Base-by-base conservation (phyloP, 2,329 filamentous ascomycete species). In the Epichloe amarillans region DNA sequence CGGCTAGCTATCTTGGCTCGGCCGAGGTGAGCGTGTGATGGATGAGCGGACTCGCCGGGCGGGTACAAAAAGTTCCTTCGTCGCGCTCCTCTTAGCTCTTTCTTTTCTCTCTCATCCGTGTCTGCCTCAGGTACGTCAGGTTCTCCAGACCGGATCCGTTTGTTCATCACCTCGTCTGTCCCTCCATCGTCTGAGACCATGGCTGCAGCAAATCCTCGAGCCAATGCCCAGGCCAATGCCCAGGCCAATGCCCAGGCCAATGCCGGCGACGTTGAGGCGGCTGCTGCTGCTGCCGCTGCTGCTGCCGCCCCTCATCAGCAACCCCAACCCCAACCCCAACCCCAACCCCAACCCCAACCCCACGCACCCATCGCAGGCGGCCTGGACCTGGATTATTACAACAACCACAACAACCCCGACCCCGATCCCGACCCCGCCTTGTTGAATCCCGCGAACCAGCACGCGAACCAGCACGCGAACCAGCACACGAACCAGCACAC, bases 371-470 rank as follows among this genome's bases (percentile, higher is more conserved):
- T 45, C 26, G 47, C 48, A 4, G 35, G 53, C 17, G 17, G 17
- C 17, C 17, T 17, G 17, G 17, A 17, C 47, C 42, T 57, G 53
- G 61, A 60, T 39, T n/a, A n/a, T n/a, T n/a, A n/a, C n/a, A n/a
- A n/a, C n/a, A n/a, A n/a, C n/a, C 58, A 61, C 53, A 61, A 60
- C 52, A 62, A 66, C 21, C 4, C 21, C 21, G 21, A 23, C 21
- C 21, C 21, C 21, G 1, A 60, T 51, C 55, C 62, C 26, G 63
- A 66, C 50, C 63, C 63, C 37, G 64, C 63, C 17, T 60, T 68
- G 46, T 60, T 69, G 47, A 63, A 70, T 39, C 62, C 66, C 43
- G 54, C 60, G 14, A 61, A 71, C 58, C 70, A 30, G 26, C 26
- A 30, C 26, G 8, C 23, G 23, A 21, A 21, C 21, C 19, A 19